A percentile compares a stretch with the other conserved stretches of the same genome.
phyloP scores from a whole-genome alignment of 1,284 basidiomycete genomes.

The Singerocomus rubriflavus region DNA sequence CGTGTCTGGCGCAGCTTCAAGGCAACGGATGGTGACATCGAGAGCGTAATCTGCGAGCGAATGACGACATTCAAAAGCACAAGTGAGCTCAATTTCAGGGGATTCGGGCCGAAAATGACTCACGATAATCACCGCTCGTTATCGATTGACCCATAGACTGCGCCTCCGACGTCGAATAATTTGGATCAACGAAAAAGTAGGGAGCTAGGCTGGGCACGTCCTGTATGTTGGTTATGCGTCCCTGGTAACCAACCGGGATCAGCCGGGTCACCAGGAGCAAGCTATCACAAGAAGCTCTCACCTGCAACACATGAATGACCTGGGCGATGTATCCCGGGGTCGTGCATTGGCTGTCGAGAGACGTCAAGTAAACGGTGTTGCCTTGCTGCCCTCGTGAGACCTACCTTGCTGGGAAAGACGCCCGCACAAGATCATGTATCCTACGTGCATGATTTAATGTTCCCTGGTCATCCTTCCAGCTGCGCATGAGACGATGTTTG shows the following conservation, averaged over 20 bases:
- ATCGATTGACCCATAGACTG: conserved; percentile 50
- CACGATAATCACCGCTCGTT: conserved; percentile 42
- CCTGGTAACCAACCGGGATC: conserved; percentile 40
- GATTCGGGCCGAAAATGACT: conserved; percentile 14
- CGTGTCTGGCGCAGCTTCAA: conserved; percentile 8
- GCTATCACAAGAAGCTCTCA: conserved; percentile 19
- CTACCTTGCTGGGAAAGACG: conserved; percentile 40
- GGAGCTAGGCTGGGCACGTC: conserved; percentile 67
- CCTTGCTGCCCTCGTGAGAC: background rate
- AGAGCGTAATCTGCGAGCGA: conserved; percentile 21
- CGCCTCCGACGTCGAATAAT: conserved; percentile 55
- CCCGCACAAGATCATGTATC: conserved; percentile 45
- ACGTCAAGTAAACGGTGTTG: background rate
- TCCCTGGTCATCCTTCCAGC: conserved; percentile 43
- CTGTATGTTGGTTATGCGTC: conserved; percentile 63
- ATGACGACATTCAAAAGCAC: background rate
- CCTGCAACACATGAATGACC: conserved; percentile 58
- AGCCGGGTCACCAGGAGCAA: background rate
- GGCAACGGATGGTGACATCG: conserved; percentile 9
- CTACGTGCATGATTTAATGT: conserved; percentile 47
- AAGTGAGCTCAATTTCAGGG: background rate
- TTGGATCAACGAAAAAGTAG: conserved; percentile 75
- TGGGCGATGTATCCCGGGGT: conserved; percentile 52
- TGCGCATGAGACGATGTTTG: conserved; percentile 65
- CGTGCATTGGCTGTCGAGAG: conserved; percentile 43